These are phyloP conservation scores for Geosiphon pyriformis DNA, from an alignment of 192 early-diverging fungal genomes.

Conservation along the genomic window DNA sequence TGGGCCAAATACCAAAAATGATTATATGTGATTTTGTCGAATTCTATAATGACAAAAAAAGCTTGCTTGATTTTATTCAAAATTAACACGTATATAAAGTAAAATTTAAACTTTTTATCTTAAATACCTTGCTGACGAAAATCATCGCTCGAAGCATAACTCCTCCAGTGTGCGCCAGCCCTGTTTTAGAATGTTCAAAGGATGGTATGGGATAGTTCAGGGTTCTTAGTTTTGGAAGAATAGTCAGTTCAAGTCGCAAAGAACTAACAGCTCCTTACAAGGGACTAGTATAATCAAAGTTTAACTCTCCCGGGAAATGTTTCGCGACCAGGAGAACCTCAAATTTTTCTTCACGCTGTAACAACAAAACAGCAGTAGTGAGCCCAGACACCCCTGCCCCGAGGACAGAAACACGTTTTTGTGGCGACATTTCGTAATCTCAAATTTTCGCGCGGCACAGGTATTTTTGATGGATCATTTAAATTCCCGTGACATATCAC, in stretches of 20 bases:
- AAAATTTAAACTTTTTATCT: background rate
- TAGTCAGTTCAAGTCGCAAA: constrained; percentile 17
- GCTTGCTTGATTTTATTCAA: background rate
- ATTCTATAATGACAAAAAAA: constrained; percentile 28
- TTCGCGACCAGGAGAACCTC: constrained; percentile 59
- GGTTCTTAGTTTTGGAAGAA: background rate
- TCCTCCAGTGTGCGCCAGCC: constrained; percentile 47
- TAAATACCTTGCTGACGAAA: constrained; percentile 38
- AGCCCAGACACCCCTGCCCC: constrained; percentile 74
- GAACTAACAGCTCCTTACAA: too few relatives aligned
- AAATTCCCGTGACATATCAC: too few relatives aligned
- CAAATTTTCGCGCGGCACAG: too few relatives aligned
- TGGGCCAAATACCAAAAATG: constrained; percentile 35
- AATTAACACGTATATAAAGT: background rate
- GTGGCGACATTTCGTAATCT: background rate
- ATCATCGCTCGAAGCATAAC: constrained; percentile 40
- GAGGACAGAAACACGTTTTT: constrained; percentile 43
- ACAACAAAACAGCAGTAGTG: constrained; percentile 61
- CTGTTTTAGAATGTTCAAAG: constrained; percentile 14
- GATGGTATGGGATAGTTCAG: constrained; percentile 6
- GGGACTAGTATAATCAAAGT: constrained; percentile 48
- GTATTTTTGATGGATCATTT: too few relatives aligned
- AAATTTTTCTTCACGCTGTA: constrained; percentile 39
- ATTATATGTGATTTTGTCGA: constrained; percentile 34
- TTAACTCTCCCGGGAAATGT: constrained; percentile 45